These are phyloP conservation scores for Oryza glaberrima DNA, from an alignment of 176 grass and related monocot genomes.

Conservation along the genomic window DNA sequence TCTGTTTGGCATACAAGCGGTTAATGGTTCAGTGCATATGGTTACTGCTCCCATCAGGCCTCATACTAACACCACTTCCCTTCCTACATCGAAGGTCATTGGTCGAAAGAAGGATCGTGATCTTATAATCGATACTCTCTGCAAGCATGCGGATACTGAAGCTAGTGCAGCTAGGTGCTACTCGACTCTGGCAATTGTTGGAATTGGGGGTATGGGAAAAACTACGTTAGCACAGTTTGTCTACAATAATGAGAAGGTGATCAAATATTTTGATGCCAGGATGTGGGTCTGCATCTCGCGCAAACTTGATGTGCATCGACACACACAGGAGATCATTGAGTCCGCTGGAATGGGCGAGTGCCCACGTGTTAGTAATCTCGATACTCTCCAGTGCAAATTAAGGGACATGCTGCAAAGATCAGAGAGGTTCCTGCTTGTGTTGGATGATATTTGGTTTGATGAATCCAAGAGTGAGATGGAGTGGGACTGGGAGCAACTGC, in stretches of 20 bases:
- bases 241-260: background rate
- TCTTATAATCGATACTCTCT: background rate
- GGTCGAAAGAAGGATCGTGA: background rate
- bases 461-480: background rate
- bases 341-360: background rate
- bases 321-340: constrained; percentile 25
- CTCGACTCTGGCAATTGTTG: constrained; percentile 18
- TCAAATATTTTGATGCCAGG: background rate
- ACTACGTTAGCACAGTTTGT: constrained; percentile 19
- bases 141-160: no score
- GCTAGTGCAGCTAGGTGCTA: background rate
- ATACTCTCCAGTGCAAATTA: constrained; percentile 2
- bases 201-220: background rate
- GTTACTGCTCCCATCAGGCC: fast-evolving
- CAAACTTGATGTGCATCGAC: background rate
- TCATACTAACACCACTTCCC: no score
- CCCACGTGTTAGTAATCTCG: background rate
- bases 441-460: constrained; percentile 32
- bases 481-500: background rate
- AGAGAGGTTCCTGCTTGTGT: background rate
- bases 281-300: constrained; percentile 41
- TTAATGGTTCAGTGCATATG: no score
- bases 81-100: no score
- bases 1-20: no score
- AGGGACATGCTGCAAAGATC: background rate